Evolutionary conservation across 2,329 filamentous ascomycete species (phyloP), one percentile per base, ranked within the genome.

Genomic region (Cercospora sesami): DNA sequence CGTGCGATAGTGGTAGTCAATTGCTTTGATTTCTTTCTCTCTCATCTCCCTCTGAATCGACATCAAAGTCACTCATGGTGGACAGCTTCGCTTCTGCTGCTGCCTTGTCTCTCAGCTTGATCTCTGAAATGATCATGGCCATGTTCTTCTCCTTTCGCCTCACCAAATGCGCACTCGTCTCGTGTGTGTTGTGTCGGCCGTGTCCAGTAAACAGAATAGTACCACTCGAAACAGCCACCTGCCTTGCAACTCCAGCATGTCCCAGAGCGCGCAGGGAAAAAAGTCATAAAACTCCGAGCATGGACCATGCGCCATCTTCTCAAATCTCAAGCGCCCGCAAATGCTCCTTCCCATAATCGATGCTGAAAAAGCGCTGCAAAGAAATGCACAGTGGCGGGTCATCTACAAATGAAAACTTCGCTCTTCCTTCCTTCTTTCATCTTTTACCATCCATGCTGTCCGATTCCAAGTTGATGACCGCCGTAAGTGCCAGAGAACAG

Each of bases 401-500:
- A 51, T 51, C 45, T 51, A 51, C 45, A 51, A 51, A 14, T 14
- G 45, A 23, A 51, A 51, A 26, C 10, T 23, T 23, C 45, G 14
- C 21, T 57, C 1, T 7, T 5, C 3, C 5, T 31, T 33, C 16
- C 16, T 58, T 21, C 26, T 7, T 21, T 58, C 14, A 3, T 30
- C 30, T 30, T 10, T 60, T 66, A 72, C 61, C 64, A 70, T 51
- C 57, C 60, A 10, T 67, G 61, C 30, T 67, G 69, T 51, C 86
- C 85, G 70, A 87, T 84, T 71, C 85, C 85, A 28, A 88, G 48
- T 83, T 87, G 68, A 84, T 87, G 68, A 80, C 78, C 45, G 12
- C 45, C 79, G 66, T 79, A 80, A 3, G 77, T 78, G n/a, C 79
- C 79, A 31, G 76, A 75, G 64, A 80, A 73, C 39, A 80, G 68